Evolutionary conservation across 345 rosid species (phyloP).

Genomic region (sweet orange (Citrus sinensis)): DNA sequence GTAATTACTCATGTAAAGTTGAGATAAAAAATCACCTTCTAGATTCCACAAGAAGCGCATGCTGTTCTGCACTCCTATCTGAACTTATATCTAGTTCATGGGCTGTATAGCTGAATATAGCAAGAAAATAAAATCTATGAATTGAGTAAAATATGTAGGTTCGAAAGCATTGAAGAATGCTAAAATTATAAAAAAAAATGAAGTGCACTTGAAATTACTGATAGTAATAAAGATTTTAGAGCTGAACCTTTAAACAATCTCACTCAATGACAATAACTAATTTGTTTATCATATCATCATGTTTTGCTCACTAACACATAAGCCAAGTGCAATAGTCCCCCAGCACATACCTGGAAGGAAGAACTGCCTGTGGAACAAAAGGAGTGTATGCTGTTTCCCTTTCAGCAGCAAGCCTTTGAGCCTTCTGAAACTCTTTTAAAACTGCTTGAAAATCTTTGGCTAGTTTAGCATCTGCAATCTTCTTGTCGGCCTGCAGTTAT

Average conservation of each 20-base stretch:
- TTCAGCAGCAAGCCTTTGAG: constrained; percentile 96
- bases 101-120: constrained; percentile 35
- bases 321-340: background rate
- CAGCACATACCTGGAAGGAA: constrained; percentile 66
- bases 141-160: constrained; percentile 7
- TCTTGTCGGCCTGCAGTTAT: constrained; percentile 70
- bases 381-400: constrained; percentile 91
- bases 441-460: constrained; percentile 97
- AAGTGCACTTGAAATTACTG: background rate
- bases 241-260: background rate
- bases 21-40: constrained; percentile 51
- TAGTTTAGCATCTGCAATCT: constrained; percentile 93
- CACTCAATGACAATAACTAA: background rate
- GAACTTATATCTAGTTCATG: constrained; percentile 48
- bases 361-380: constrained; percentile 57
- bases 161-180: background rate
- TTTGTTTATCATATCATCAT: background rate
- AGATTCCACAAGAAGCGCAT: constrained; percentile 76
- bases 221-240: background rate
- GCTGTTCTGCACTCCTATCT: constrained; percentile 58
- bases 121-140: constrained; percentile 14
- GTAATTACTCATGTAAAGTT: background rate
- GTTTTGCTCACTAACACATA: background rate
- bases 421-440: constrained; percentile 95
- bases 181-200: background rate